phyloP scores from a whole-genome alignment of 2,329 filamentous ascomycete species.

The Fusarium lateritium region DNA sequence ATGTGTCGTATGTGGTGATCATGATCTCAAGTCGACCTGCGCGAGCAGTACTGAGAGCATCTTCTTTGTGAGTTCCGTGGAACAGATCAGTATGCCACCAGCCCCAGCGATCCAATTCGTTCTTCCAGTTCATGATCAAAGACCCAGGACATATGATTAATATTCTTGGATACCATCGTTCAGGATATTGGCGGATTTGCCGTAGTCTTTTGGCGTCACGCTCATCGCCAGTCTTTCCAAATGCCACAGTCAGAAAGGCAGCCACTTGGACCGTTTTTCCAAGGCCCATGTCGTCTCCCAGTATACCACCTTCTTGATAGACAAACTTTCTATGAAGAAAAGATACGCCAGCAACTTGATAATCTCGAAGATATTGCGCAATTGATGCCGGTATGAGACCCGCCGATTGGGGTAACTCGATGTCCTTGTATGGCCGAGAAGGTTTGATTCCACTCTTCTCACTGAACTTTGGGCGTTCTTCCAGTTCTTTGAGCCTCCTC shows the following conservation, averaged over 20 bases:
- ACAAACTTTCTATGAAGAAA: constrained; percentile 93
- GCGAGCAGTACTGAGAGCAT: constrained; percentile 78
- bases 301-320: constrained; percentile 89
- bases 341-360: constrained; percentile 87
- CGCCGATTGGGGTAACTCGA: constrained; percentile 80
- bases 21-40: constrained; percentile 88
- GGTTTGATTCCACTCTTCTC: constrained; percentile 70
- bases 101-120: constrained; percentile 90
- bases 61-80: constrained; percentile 78
- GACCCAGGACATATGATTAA: constrained; percentile 92
- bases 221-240: constrained; percentile 93
- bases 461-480: constrained; percentile 79
- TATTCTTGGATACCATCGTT: constrained; percentile 81
- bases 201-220: constrained; percentile 89
- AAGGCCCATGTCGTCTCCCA: constrained; percentile 97
- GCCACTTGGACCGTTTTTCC: constrained; percentile 98
- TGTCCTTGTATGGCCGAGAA: constrained; percentile 79
- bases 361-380: constrained; percentile 91
- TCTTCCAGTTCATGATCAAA: constrained; percentile 91
- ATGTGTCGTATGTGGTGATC: constrained; percentile 95
- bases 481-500: constrained; percentile 55
- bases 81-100: constrained; percentile 93
- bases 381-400: constrained; percentile 90
- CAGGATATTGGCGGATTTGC: constrained; percentile 77
- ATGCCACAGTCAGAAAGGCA: constrained; percentile 90